Conservation (phyloP, 305 asterid genomes). For the Fraxinus latifolia region DNA sequence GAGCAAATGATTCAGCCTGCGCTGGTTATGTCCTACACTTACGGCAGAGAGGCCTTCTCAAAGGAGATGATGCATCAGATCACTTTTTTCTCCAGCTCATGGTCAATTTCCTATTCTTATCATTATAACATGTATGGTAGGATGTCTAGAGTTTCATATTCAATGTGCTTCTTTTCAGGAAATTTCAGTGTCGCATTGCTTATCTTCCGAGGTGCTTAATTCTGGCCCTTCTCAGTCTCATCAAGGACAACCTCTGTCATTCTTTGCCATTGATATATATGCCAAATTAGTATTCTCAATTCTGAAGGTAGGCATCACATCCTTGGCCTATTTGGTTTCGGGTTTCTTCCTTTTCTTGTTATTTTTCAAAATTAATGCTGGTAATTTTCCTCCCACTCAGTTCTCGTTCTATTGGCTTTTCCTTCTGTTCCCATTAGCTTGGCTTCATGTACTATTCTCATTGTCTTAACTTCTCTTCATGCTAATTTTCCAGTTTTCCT, state of each 20-base stretch:
- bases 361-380: not conserved
- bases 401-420: not conserved
- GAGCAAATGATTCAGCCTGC: constrained; percentile 69
- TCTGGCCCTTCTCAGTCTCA: constrained; percentile 63
- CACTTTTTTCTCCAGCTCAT: constrained; percentile 76
- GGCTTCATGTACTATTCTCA: not conserved
- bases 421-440: constrained; percentile 1
- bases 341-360: not conserved
- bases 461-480: constrained; percentile 27
- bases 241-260: constrained; percentile 72
- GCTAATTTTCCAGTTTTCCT: constrained; percentile 58
- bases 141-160: constrained; percentile 3
- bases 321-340: not conserved
- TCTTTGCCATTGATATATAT: constrained; percentile 92
- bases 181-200: constrained; percentile 79
- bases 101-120: constrained; percentile 37
- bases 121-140: not conserved
- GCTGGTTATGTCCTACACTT: constrained; percentile 63
- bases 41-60: constrained; percentile 78
- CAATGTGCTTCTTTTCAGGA: constrained; percentile 47
- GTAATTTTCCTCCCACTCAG: not conserved
- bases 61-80: constrained; percentile 88
- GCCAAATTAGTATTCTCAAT: constrained; percentile 79
- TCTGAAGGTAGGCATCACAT: constrained; percentile 62
- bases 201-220: constrained; percentile 67